These are phyloP conservation scores for Barnettozyma sp. DNA, from an alignment of 805 yeast genomes.

Conservation along the genomic window DNA sequence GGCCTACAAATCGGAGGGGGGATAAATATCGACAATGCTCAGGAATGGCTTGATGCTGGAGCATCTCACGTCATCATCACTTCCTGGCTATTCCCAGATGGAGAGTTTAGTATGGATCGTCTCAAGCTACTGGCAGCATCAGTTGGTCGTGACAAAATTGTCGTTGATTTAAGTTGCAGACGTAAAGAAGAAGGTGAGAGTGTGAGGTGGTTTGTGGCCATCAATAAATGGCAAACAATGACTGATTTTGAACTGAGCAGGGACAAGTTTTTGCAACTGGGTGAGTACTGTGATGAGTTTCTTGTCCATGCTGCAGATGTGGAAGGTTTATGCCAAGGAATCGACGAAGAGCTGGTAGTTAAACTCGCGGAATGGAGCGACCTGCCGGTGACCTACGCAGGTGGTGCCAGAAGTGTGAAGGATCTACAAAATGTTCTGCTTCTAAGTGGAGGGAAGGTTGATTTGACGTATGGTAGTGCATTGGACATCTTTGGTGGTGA, in stretches of 20 bases:
- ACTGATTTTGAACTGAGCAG: slow-evolving; percentile 55
- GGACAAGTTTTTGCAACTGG: slow-evolving; percentile 46
- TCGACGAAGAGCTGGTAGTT: slow-evolving; percentile 70
- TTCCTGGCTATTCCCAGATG: slow-evolving; percentile 77
- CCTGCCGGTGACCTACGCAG: slow-evolving; percentile 86
- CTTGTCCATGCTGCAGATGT: slow-evolving; percentile 97
- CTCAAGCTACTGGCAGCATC: slow-evolving; percentile 40
- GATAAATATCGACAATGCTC: slow-evolving; percentile 66
- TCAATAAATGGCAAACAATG: slow-evolving; percentile 93
- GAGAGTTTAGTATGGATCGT: slow-evolving; percentile 44
- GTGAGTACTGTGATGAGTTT: slow-evolving; percentile 74
- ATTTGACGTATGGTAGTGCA: slow-evolving; percentile 88
- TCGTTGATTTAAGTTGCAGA: slow-evolving; percentile 87
- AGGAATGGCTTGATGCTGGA: slow-evolving; percentile 64
- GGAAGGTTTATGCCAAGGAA: slow-evolving; percentile 92
- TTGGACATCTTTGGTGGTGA: slow-evolving; percentile 92
- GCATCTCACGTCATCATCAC: slow-evolving; percentile 91
- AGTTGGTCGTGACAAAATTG: slow-evolving; percentile 64
- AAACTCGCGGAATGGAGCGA: slow-evolving; percentile 75
- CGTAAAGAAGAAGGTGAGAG: slow-evolving; percentile 24
- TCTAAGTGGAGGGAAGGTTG: slow-evolving; percentile 78
- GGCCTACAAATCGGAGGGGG: slow-evolving; percentile 91
- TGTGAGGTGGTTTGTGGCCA: slow-evolving; percentile 82
- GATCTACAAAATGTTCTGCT: slow-evolving; percentile 63
- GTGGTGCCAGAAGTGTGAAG: slow-evolving; percentile 75